Percentiles rank a stretch among this genome's conserved stretches.
These are phyloP conservation scores for Knoxdaviesia proteae DNA, from an alignment of 2,329 filamentous ascomycete genomes.

Conservation along the genomic window DNA sequence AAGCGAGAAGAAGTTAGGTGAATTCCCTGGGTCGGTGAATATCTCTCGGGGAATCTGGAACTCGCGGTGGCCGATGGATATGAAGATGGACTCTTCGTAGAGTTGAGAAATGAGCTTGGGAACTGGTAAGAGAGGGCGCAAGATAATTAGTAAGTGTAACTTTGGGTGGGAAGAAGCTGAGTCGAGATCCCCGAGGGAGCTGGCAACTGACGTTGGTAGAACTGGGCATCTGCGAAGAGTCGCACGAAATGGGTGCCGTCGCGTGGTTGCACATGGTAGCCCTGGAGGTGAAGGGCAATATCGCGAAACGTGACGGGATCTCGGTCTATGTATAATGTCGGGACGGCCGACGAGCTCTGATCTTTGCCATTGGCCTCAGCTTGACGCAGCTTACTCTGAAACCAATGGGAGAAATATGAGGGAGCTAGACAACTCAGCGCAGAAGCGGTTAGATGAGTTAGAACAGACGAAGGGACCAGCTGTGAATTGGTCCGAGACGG, in stretches of 20 bases:
- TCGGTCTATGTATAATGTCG: conserved; percentile 85
- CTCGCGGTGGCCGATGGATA: conserved; percentile 67
- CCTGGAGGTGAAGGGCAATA: conserved; percentile 77
- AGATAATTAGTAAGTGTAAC: background rate
- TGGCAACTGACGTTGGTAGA: conserved; percentile 52
- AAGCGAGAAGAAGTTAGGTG: conserved; percentile 88
- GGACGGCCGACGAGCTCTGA: conserved; percentile 15
- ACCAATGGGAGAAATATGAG: conserved; percentile 92
- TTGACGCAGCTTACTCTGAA: conserved; percentile 56
- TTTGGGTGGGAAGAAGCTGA: background rate
- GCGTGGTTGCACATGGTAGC: conserved; percentile 66
- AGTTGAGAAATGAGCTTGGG: conserved; percentile 79
- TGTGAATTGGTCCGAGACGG: background rate
- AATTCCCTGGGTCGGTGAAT: conserved; percentile 68
- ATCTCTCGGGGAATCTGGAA: conserved; percentile 83
- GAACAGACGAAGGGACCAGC: background rate
- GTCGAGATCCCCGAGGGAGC: background rate
- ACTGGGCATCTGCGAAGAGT: conserved; percentile 84
- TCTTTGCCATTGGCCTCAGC: conserved; percentile 39
- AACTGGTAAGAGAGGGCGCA: conserved; percentile 25
- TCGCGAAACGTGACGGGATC: conserved; percentile 78
- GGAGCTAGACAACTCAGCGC: conserved; percentile 36
- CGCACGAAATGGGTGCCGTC: conserved; percentile 79
- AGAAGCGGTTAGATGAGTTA: conserved; percentile 5
- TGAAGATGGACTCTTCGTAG: conserved; percentile 79